These are phyloP conservation scores for Candida michaelii DNA, from an alignment of 805 yeast species.

Conservation along the genomic window DNA sequence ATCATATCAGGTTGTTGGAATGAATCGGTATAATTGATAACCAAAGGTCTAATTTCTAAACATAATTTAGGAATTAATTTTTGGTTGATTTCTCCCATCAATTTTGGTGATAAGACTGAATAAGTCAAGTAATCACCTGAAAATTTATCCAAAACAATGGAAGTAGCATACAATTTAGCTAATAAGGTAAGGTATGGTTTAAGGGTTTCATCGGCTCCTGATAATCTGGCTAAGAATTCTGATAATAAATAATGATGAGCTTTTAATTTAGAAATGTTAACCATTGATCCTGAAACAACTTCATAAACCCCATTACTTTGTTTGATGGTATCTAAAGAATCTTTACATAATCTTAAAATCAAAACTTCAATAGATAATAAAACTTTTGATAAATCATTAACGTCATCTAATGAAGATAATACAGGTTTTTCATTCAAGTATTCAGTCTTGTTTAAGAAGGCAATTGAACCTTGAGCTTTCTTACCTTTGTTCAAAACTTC, in stretches of 20 bases:
- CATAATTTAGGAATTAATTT: constrained; percentile 32
- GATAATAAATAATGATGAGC: constrained; percentile 43
- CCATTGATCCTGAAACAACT: constrained; percentile 36
- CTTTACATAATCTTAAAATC: constrained; percentile 34
- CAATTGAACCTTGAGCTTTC: constrained; percentile 33
- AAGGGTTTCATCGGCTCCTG: constrained; percentile 22
- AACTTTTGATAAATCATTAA: constrained; percentile 30
- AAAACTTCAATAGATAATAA: constrained; percentile 41
- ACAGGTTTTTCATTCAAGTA: constrained; percentile 29
- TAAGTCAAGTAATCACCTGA: constrained; percentile 39
- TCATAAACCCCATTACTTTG: constrained; percentile 32
- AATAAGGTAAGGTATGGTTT: constrained; percentile 32
- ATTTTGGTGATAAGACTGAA: constrained; percentile 30
- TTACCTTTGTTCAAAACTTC: constrained; percentile 30
- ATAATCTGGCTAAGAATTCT: constrained; percentile 25
- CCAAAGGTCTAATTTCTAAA: constrained; percentile 39
- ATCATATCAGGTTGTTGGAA: constrained; percentile 45
- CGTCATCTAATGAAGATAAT: constrained; percentile 24
- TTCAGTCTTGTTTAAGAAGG: constrained; percentile 30
- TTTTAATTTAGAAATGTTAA: constrained; percentile 41
- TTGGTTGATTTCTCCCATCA: constrained; percentile 27
- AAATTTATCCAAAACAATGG: constrained; percentile 33
- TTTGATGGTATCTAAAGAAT: constrained; percentile 28
- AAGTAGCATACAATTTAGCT: constrained; percentile 32
- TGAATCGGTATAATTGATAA: constrained; percentile 42